Base-by-base conservation (phyloP, 352 stramenopile species). In the Halophytophthora batemanensis region DNA sequence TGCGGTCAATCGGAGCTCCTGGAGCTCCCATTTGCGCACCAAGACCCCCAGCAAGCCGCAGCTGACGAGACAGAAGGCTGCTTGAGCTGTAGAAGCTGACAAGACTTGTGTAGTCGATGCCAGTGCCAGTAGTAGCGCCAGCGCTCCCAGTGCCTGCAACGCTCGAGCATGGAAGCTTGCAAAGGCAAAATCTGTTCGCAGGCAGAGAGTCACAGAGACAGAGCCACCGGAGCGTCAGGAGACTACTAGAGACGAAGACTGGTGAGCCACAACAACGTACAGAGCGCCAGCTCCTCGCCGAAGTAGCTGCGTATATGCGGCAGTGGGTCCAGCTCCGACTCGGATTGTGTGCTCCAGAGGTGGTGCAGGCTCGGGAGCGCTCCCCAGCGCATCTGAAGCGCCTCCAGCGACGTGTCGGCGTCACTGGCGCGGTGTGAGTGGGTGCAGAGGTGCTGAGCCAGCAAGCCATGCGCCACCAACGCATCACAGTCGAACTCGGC, bases 291-390 rank as follows among this genome's bases (percentile, higher is more conserved):
- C 35, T 92, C 71, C 51, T 92, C 82, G 35, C 82, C 82, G 53
- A 92, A 92, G 62, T 92, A 92, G 62, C 87, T 85, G 44, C 77
- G 77, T 5, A 92, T 58, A 50, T 85, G 69, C 10, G 64, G 21
- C 6, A 87, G 52, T 11, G 75, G 74, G 45, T 90, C 75, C 34
- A 52, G 59, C 31, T 69, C 45, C 2, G 73, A 33, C 25, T 43
- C 38, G 8, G 25, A 50, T 10, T 48, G 33, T 11, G 70, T 51
- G 1, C 43, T 36, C 18, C 67, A 63, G 17, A 70, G 36, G 11
- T 53, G 51, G 41, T 68, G 59, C 7, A 63, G 64, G 22, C 49
- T 66, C 14, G 61, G 53, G 7, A 87, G 45, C 2, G 36, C 41
- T 0, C 75, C 75, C 82, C 78, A 90, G 47, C 79, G 73, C 8